Conservation (phyloP, 805 yeast species). For the Wickerhamiella vanderwaltii region DNA sequence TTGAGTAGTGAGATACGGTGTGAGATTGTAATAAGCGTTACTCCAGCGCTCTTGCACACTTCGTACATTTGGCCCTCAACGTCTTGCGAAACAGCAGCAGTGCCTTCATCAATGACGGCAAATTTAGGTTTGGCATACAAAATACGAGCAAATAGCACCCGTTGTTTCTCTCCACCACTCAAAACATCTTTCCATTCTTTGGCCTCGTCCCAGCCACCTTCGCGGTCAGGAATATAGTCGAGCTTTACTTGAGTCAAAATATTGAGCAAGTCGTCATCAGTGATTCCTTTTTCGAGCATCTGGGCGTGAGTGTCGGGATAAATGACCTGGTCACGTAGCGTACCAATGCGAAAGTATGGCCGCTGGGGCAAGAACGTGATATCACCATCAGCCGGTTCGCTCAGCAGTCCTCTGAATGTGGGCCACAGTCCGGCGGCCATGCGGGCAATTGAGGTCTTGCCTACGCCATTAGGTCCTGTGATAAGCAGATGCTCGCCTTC, state of each 20-base stretch:
- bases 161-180: conserved; percentile 93
- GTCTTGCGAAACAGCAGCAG: conserved; percentile 82
- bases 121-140: conserved; percentile 68
- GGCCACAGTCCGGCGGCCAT: conserved; percentile 90
- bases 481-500: conserved; percentile 62
- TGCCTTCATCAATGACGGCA: conserved; percentile 83
- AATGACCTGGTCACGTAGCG: conserved; percentile 80
- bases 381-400: conserved; percentile 49
- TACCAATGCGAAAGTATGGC: conserved; percentile 68
- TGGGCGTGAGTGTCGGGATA: conserved; percentile 73
- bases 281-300: conserved; percentile 58
- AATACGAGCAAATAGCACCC: conserved; percentile 77
- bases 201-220: conserved; percentile 35
- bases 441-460: conserved; percentile 77
- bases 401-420: conserved; percentile 63
- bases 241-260: conserved; percentile 65
- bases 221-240: conserved; percentile 65
- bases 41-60: conserved; percentile 50
- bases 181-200: conserved; percentile 83
- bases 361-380: conserved; percentile 74
- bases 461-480: conserved; percentile 79
- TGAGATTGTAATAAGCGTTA: conserved; percentile 68
- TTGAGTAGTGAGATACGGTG: conserved; percentile 76
- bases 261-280: conserved; percentile 55
- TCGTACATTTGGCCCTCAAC: conserved; percentile 81